Conservation (phyloP, 441 rosid species). For the Eruca vesicaria region DNA sequence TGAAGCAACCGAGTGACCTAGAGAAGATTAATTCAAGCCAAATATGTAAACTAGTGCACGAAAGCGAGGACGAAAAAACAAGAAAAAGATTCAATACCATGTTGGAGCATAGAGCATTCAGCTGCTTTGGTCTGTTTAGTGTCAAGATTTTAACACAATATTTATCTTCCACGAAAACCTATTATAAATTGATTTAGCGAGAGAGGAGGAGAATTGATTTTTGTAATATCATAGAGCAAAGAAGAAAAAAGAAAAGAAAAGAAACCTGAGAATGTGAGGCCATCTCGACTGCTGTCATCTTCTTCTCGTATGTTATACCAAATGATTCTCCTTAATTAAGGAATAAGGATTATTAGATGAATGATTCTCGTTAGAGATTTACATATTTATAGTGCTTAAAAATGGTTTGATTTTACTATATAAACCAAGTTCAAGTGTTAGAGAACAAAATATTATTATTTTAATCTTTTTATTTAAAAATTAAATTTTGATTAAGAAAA, state of each 20-base stretch:
- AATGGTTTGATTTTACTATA: too few relatives aligned
- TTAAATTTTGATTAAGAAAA: too few relatives aligned
- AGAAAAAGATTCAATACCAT: constrained; percentile 43
- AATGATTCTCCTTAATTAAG: too few relatives aligned
- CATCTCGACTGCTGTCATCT: background rate
- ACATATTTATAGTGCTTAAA: too few relatives aligned
- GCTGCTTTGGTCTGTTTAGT: constrained; percentile 61
- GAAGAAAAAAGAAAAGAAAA: background rate
- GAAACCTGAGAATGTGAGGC: background rate
- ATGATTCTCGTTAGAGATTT: background rate
- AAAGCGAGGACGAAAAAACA: background rate
- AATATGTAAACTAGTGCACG: background rate
- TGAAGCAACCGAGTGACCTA: constrained; percentile 53
- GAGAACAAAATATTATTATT: too few relatives aligned
- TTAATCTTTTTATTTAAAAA: too few relatives aligned
- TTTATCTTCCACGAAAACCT: constrained; percentile 63
- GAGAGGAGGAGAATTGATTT: background rate
- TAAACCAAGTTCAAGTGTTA: background rate
- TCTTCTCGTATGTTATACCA: background rate
- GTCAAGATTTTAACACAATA: constrained; percentile 49
- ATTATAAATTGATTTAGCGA: background rate
- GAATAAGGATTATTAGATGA: background rate
- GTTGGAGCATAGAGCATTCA: constrained; percentile 58
- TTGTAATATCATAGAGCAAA: background rate
- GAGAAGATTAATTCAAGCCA: background rate